Conservation (phyloP, 768 basidiomycete genomes). For the Neoboletus brunneissimus region DNA sequence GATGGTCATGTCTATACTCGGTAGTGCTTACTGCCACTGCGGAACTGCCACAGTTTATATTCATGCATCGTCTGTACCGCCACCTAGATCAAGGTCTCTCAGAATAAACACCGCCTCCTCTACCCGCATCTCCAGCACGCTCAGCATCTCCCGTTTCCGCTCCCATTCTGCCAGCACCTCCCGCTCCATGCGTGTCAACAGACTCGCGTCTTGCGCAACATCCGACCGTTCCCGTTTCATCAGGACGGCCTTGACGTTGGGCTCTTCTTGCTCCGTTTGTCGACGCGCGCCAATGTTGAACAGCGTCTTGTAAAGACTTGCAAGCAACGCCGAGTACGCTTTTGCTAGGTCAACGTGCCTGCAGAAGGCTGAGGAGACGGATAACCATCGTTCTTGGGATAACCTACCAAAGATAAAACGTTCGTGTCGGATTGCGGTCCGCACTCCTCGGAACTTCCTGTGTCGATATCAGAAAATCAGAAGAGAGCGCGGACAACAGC, state of each 20-base stretch:
- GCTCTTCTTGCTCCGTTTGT: constrained; percentile 67
- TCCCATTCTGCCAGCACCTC: constrained; percentile 75
- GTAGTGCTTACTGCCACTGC: no score
- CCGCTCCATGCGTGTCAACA: constrained; percentile 73
- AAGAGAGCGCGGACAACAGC: constrained; percentile 71
- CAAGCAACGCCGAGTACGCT: constrained; percentile 74
- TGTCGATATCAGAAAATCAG: constrained; percentile 80
- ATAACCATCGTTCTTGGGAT: not conserved
- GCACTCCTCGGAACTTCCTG: constrained; percentile 92
- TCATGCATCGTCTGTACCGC: constrained; percentile 45
- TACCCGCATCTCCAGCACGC: constrained; percentile 77
- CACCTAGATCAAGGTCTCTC: constrained; percentile 64
- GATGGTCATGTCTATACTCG: no score
- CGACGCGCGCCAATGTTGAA: constrained; percentile 79
- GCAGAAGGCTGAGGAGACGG: constrained; percentile 5
- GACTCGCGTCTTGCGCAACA: constrained; percentile 69
- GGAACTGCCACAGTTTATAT: not conserved
- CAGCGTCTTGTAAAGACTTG: constrained; percentile 83
- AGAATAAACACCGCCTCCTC: constrained; percentile 90
- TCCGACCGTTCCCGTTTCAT: constrained; percentile 80
- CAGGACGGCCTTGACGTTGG: constrained; percentile 66
- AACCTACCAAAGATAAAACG: constrained; percentile 86
- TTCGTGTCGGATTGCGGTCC: constrained; percentile 85
- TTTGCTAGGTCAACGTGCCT: constrained; percentile 91
- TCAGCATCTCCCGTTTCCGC: constrained; percentile 67